Evolutionary conservation across 208 protist genomes (phyloP), one percentile per base, ranked within the genome.

Genomic region (Leishmania tropica): DNA sequence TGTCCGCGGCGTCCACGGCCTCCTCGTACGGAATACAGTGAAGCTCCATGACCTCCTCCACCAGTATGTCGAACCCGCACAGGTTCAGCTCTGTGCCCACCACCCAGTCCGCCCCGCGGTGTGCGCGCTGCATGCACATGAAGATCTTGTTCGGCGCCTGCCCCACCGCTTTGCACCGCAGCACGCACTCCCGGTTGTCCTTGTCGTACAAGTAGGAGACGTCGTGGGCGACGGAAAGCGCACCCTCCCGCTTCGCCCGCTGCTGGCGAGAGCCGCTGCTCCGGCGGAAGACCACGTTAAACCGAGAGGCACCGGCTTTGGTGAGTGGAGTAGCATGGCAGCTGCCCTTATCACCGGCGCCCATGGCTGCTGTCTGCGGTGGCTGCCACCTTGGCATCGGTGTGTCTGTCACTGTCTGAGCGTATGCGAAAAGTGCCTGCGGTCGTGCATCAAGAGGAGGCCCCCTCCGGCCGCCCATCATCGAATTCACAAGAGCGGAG

Each of bases 11-110:
- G 13, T 37, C 21, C 10, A 68, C 80, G 5, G 48, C 35, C 78
- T 80, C 67, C 48, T 24, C 80, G 62, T 92, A 91, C 24, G 94
- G 91, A 45, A 96, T 81, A 21, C 96, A 74, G 80, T 97, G 94
- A 17, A 97, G 88, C 58, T 88, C 84, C 80, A 93, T 88, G 10
- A 87, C 85, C 74, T 94, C 87, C 74, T 89, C 84, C 51, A 97
- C 88, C 67, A 92, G 85, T 28, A 95, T 86, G 31, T 76, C 54
- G 76, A 89, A 97, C 47, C 64, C 76, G 35, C 79, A 83, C 1
- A 97, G 6, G 31, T 31, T 62, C 51, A 95, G 65, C 86, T 94
- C 87, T 65, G 89, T 87, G 6, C 90, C 90, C 19, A 67, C 48
- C 24, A 65, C 37, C 92, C 94, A 97, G 51, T 73, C 85, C 4